Base-by-base conservation (phyloP, 2,329 filamentous ascomycete species). In the Beauveria sp. region DNA sequence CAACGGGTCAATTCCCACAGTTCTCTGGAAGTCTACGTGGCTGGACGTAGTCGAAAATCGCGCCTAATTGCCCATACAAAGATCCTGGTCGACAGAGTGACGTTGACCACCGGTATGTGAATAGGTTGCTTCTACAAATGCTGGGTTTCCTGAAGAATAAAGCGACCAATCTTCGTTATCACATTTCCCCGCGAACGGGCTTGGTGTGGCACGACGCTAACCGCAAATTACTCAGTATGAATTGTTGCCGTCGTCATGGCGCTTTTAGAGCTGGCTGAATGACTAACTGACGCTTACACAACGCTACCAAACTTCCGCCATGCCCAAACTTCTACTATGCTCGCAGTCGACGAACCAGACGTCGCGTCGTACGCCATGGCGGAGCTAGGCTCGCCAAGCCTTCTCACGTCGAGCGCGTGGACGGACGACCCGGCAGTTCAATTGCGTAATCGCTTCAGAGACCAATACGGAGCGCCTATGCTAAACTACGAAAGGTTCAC, bases 251-350 rank as follows among this genome's bases (percentile, higher is more conserved):
- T 34, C 34, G 20, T 40, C 8, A 59, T 51, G 47, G 34, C 47
- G 57, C 57, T 42, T 40, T 43, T 22, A 5, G 9, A 43, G 28
- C 49, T 46, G 46, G 26, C 10, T 26, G 16, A 42, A 24, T 47
- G 14, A 45, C 53, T 60, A 42, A 52, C 50, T 60, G 50, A 60
- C 53, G 58, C 49, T 53, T 42, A 60, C 58, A 60, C 8, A 53
- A 9, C 58, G 8, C 3, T 20, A 24, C 40, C 38, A 49, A 60
- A 42, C 43, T 43, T 45, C 12, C 34, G n/a, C 46, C 12, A 14
- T 34, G 12, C 30, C 30, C 12, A 34, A 14, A 34, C 30, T 34
- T 38, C 12, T 14, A 38, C 46, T 34, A 34, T 28, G 38, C n/a
- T 47, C 56, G 22, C 3, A 28, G 16, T 59, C 18, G n/a, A 52